These are phyloP conservation scores for Coffea humblotiana DNA, from an alignment of 305 asterid species.

Conservation along the genomic window DNA sequence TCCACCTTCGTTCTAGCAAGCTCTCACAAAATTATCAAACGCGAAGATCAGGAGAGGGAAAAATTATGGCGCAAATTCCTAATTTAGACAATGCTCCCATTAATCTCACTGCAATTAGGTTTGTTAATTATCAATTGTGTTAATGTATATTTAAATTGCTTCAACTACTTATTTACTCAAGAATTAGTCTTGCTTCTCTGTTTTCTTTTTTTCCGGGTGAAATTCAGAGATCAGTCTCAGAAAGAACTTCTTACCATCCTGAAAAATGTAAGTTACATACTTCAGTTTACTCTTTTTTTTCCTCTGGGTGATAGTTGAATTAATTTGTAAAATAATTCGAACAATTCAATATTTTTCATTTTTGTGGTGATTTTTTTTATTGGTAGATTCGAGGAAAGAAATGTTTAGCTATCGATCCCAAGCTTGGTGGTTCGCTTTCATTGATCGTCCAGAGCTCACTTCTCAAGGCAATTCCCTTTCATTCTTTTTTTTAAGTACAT, in stretches of 20 bases:
- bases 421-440: constrained; percentile 91
- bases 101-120: constrained; percentile 74
- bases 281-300: not conserved
- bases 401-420: constrained; percentile 90
- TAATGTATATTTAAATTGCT: not conserved
- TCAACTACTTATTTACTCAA: not conserved
- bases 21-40: not conserved
- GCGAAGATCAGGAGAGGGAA: not conserved
- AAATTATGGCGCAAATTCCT: constrained; percentile 84
- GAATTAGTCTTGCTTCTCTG: not conserved
- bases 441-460: constrained; percentile 78
- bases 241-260: constrained; percentile 70
- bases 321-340: not conserved
- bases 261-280: constrained; percentile 56
- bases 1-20: not conserved
- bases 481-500: not conserved
- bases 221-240: constrained; percentile 66
- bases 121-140: constrained; percentile 7
- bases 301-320: not conserved
- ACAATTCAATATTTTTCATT: not conserved
- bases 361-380: not conserved
- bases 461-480: constrained; percentile 56
- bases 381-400: constrained; percentile 85
- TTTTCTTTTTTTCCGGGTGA: constrained; percentile 15
- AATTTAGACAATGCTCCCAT: constrained; percentile 84